Evolutionary conservation across 495 filamentous ascomycete species (phyloP).

Genomic region (Recurvomyces mirabilis): DNA sequence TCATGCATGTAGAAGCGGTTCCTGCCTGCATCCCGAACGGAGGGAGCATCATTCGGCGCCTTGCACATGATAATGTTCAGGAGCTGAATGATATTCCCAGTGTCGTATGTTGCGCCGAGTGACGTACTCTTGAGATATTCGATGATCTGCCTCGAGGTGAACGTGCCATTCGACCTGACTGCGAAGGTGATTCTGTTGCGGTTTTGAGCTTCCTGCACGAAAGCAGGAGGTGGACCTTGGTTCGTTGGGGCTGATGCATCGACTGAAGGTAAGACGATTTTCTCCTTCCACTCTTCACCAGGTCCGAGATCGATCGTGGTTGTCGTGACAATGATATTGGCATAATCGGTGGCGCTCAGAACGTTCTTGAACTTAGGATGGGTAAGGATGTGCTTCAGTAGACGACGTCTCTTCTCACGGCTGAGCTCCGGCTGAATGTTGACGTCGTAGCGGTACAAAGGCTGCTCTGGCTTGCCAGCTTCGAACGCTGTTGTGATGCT

Average conservation of each 20-base stretch:
- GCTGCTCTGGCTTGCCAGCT: slow-evolving; percentile 1
- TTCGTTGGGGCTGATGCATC: slow-evolving; percentile 3
- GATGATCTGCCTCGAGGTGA: slow-evolving; percentile 22
- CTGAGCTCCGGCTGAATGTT: slow-evolving; percentile 11
- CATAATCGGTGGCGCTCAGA: slow-evolving; percentile 23
- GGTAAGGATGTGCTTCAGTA: slow-evolving; percentile 22
- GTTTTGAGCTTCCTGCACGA: slow-evolving; percentile 1
- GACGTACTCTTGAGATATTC: slow-evolving; percentile 27
- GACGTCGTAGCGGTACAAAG: slow-evolving; percentile 15
- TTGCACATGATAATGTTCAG: slow-evolving; percentile 42
- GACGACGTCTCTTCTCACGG: slow-evolving; percentile 22
- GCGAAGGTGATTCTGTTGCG: slow-evolving; percentile 13
- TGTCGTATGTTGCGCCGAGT: slow-evolving; percentile 13
- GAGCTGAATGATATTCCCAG: slow-evolving; percentile 32
- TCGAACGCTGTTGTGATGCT: slow-evolving; percentile 20
- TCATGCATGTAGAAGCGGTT: slow-evolving; percentile 27
- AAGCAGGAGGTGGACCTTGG: slow-evolving; percentile 1
- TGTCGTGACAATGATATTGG: slow-evolving; percentile 23
- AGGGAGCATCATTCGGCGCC: slow-evolving; percentile 30
- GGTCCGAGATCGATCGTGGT: slow-evolving; percentile 18
- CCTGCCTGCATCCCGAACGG: slow-evolving; percentile 24
- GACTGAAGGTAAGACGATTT: slow-evolving; percentile 10
- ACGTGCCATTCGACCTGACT: slow-evolving; percentile 17
- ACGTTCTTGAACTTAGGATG: slow-evolving; percentile 14
- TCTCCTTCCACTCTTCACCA: slow-evolving; percentile 3